Evolutionary conservation across 805 yeast genomes (phyloP).

Genomic region (Scheffersomyces stipitis): DNA sequence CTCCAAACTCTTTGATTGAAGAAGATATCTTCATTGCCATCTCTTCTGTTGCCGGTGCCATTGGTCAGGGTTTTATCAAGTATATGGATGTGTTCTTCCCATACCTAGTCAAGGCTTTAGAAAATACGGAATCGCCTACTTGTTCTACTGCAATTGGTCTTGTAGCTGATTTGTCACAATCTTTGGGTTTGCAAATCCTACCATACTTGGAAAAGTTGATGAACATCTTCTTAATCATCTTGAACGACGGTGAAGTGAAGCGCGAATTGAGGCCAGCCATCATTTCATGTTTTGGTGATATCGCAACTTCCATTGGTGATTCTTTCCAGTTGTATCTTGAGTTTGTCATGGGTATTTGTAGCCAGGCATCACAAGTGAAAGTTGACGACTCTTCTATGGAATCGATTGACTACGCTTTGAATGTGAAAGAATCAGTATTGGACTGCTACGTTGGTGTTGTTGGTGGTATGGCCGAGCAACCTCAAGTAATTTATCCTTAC

Average conservation of each 20-base stretch:
- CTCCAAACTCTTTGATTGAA: conserved; percentile 77
- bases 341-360: conserved; percentile 77
- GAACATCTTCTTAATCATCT: conserved; percentile 74
- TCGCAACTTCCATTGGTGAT: conserved; percentile 83
- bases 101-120: conserved; percentile 72
- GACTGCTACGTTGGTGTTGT: conserved; percentile 96
- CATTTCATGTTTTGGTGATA: conserved; percentile 91
- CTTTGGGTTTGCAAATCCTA: conserved; percentile 70
- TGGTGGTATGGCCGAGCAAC: conserved; percentile 76
- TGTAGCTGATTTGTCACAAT: conserved; percentile 90
- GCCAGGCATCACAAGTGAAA: conserved; percentile 58
- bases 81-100: conserved; percentile 86
- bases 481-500: conserved; percentile 64
- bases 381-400: conserved; percentile 70
- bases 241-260: conserved; percentile 66
- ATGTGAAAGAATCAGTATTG: conserved; percentile 81
- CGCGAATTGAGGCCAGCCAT: conserved; percentile 85
- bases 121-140: conserved; percentile 78
- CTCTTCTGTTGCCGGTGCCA: conserved; percentile 82
- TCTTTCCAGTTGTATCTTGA: conserved; percentile 74
- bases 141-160: conserved; percentile 91
- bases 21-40: conserved; percentile 93
- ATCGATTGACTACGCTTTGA: conserved; percentile 69
- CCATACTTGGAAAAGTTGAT: conserved; percentile 80
- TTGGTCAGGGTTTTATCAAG: conserved; percentile 66